Evolutionary conservation across 1,139 yeast genomes (phyloP), one percentile per base, ranked within the genome.

Genomic region (Geotrichum macrosporum): DNA sequence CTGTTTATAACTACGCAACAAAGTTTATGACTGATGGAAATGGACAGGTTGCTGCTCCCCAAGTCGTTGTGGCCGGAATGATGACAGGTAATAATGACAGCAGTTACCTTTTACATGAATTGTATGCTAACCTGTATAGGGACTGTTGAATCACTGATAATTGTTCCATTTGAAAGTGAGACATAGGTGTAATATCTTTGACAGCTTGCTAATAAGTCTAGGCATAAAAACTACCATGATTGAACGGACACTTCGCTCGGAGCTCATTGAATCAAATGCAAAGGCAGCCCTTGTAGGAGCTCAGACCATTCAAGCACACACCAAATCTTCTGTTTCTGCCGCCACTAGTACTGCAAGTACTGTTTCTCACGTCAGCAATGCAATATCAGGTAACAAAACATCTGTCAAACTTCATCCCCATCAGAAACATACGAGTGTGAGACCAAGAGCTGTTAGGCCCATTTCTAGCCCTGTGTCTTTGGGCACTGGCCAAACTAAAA

Each of bases 91-190:
- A 50, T 44, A 46, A 53, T 24, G 5, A 4, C 18, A 16, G 15
- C 6, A 24, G 18, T 13, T 47, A 18, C 12, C 21, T 13, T 5
- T n/a, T 18, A 5, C 26, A 15, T 26, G 5, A 9, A 15, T n/a
- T 4, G 18, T 24, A 22, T 42, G 36, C 20, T 35, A 24, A 30
- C 49, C 47, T 13, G 8, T 22, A 9, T 33, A 45, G 59, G 52
- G 4, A 73, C 81, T 50, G 68, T 81, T 45, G 98, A 92, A 65
- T 81, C 94, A 4, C 57, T 87, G 36, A 77, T 88, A 72, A 77
- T 92, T 26, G 84, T 92, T 21, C 98, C 98, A 0, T 89, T 92
- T 66, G 98, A 92, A 60, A 85, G 66, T 53, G 52, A 50, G 54
- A 47, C 13, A 29, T 29, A 10, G 13, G 5, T 9, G 13, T n/a